phyloP scores from a whole-genome alignment of 2,329 filamentous ascomycete genomes.

The Xylaria sp. region DNA sequence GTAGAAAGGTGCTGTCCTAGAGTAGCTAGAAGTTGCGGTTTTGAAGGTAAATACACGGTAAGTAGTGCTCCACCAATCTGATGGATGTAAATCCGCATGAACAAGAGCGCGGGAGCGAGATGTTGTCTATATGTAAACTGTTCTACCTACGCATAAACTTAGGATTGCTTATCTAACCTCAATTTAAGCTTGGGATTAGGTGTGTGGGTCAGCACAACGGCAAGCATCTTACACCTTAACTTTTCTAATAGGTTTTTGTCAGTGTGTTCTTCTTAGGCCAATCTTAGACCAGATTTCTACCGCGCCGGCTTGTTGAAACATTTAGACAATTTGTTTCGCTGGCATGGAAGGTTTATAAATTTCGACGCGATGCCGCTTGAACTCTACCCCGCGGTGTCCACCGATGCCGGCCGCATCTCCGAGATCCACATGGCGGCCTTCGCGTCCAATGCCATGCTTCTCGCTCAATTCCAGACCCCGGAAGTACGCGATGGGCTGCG shows the following conservation, averaged over 20 bases:
- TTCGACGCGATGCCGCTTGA: slow-evolving; percentile 17
- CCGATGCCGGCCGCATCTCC: slow-evolving; percentile 43
- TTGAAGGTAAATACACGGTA: neutral
- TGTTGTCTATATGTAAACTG: neutral
- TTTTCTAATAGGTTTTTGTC: neutral
- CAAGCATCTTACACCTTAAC: neutral
- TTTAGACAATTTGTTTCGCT: neutral
- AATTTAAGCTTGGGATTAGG: neutral
- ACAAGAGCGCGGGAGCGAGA: neutral
- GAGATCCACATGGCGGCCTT: slow-evolving; percentile 46
- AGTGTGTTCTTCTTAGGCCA: neutral
- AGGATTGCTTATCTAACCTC: neutral
- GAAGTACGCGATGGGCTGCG: slow-evolving; percentile 33
- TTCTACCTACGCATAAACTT: neutral
- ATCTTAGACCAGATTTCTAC: neutral
- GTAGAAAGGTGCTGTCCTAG: neutral
- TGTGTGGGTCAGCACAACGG: neutral
- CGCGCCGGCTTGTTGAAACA: neutral
- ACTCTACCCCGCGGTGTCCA: slow-evolving; percentile 29
- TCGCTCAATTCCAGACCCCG: slow-evolving; percentile 41
- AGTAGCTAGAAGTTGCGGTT: neutral
- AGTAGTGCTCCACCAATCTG: too few relatives aligned
- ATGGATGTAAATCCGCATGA: neutral
- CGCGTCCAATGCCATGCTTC: slow-evolving; percentile 41
- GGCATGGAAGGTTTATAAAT: neutral